These are phyloP conservation scores for Trichoderma atrobrunneum DNA, from an alignment of 2,329 filamentous ascomycete species.

Conservation along the genomic window DNA sequence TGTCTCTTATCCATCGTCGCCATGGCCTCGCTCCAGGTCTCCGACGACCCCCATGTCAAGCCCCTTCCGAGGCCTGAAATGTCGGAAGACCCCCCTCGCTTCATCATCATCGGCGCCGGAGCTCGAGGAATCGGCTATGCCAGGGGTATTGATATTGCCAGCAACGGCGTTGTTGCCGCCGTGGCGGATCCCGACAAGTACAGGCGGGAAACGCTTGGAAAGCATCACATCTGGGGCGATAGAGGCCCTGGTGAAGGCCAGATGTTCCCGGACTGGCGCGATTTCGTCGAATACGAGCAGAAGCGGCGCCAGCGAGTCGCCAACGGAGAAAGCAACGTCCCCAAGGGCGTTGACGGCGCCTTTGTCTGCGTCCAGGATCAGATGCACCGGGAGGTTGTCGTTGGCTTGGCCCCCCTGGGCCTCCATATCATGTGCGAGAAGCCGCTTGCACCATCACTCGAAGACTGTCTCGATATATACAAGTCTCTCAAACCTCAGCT, in stretches of 20 bases:
- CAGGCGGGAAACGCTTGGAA: conserved; percentile 70
- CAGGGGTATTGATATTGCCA: conserved; percentile 60
- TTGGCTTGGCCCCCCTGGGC: conserved; percentile 64
- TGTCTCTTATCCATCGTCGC: neutral
- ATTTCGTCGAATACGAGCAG: conserved; percentile 72
- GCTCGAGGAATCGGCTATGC: conserved; percentile 76
- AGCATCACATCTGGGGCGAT: conserved; percentile 68
- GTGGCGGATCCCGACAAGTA: conserved; percentile 79
- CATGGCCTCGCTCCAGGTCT: conserved; percentile 27
- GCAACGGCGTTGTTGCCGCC: conserved; percentile 67
- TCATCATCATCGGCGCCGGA: conserved; percentile 80
- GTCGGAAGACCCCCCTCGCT: conserved; percentile 55
- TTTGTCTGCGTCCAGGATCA: conserved; percentile 77
- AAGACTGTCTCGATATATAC: conserved; percentile 76
- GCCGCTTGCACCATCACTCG: conserved; percentile 75
- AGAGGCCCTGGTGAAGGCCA: conserved; percentile 55
- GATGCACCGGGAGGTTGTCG: conserved; percentile 78
- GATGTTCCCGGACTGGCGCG: conserved; percentile 69
- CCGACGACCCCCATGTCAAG: conserved; percentile 2
- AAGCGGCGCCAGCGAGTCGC: conserved; percentile 54
- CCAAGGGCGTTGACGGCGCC: conserved; percentile 58
- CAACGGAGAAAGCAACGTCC: conserved; percentile 46
- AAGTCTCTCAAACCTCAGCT: conserved; percentile 46
- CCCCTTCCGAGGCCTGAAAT: conserved; percentile 43
- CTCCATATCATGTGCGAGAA: conserved; percentile 96